Evolutionary conservation across 345 rosid genomes (phyloP).

Genomic region (Geranium rotundifolium): DNA sequence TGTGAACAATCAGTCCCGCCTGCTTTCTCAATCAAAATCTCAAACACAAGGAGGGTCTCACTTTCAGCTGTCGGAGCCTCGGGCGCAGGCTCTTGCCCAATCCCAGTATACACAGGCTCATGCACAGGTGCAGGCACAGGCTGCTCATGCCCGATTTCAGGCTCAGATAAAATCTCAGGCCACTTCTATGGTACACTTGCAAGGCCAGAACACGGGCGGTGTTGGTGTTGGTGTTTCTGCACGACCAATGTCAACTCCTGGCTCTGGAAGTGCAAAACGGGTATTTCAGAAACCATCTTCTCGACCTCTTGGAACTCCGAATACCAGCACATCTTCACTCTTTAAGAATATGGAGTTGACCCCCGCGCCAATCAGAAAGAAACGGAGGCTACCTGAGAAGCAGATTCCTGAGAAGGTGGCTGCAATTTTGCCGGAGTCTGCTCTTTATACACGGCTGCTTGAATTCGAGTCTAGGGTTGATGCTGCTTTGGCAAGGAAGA

Average conservation of each 20-base stretch:
- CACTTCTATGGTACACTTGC: conserved; percentile 20
- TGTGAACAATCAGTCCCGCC: conserved; percentile 21
- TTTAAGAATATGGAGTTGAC: conserved; percentile 51
- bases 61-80: conserved; percentile 43
- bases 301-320: conserved; percentile 28
- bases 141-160: conserved; percentile 17
- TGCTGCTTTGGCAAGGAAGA: conserved; percentile 39
- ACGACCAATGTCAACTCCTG: conserved; percentile 28
- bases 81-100: conserved; percentile 7
- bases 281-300: conserved; percentile 40
- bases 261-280: conserved; percentile 29
- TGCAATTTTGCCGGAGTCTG: conserved; percentile 35
- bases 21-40: conserved; percentile 23
- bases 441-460: conserved; percentile 40
- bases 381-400: conserved; percentile 35
- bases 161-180: conserved; percentile 15
- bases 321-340: conserved; percentile 18
- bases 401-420: conserved; percentile 44
- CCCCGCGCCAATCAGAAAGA: conserved; percentile 35
- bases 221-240: conserved; percentile 17
- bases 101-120: conserved; percentile 27
- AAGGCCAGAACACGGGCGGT: conserved; percentile 15
- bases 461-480: conserved; percentile 46
- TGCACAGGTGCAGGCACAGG: conserved; percentile 7
- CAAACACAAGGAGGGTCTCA: conserved; percentile 24